Evolutionary conservation across 768 basidiomycete species (phyloP).

Genomic region (Rhizopogon roseolus): DNA sequence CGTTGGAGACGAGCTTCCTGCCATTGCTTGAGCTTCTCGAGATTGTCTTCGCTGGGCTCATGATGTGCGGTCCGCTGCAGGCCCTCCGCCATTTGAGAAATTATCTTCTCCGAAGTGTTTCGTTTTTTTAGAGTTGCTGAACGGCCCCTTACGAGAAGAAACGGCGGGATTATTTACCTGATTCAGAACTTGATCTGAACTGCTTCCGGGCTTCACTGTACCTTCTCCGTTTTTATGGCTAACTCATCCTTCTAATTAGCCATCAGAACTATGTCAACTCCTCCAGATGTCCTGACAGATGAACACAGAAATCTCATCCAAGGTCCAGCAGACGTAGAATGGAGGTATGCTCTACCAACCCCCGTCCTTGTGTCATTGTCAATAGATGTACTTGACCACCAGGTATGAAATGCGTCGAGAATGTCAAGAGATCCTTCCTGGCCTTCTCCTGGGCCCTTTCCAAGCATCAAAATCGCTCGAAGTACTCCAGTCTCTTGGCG

Average conservation of each 20-base stretch:
- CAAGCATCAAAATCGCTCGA: conserved; percentile 82
- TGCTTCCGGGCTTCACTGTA: conserved; percentile 11
- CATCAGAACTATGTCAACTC: neutral
- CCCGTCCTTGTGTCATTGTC: conserved; percentile 5
- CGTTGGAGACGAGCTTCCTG: conserved; percentile 69
- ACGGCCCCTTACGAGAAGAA: no score
- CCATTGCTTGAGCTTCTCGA: conserved; percentile 62
- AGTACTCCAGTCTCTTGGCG: conserved; percentile 53
- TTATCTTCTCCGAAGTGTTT: neutral
- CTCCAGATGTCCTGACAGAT: conserved; percentile 20
- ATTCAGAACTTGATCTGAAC: neutral
- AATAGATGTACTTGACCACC: neutral
- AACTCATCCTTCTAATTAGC: neutral
- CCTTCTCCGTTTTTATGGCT: neutral
- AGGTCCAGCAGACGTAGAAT: conserved; percentile 79
- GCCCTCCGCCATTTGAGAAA: conserved; percentile 1
- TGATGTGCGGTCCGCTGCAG: conserved; percentile 47
- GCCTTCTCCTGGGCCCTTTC: conserved; percentile 81
- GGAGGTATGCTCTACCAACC: conserved; percentile 49
- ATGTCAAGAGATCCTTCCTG: conserved; percentile 86
- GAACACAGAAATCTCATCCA: conserved; percentile 61
- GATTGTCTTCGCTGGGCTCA: conserved; percentile 44
- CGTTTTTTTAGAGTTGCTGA: no score
- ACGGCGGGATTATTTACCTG: no score
- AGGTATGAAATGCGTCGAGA: conserved; percentile 97